A percentile compares a stretch with the other conserved stretches of the same genome.
phyloP scores from a whole-genome alignment of 2,329 filamentous ascomycete species.

The Cytospora paraplurivora region DNA sequence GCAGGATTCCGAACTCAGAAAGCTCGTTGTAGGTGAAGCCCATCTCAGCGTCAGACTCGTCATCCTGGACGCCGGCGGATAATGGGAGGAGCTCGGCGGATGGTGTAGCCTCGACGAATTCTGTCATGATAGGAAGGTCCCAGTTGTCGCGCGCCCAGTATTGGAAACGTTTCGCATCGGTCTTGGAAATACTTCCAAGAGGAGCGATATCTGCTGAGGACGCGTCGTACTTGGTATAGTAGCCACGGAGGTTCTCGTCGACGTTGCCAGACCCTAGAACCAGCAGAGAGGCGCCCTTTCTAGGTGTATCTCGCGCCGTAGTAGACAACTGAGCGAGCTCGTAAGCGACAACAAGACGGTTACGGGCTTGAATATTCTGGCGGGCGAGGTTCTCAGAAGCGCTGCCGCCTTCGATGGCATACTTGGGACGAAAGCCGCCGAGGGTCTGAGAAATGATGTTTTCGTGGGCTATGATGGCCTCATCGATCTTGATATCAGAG shows the following conservation, averaged over 20 bases:
- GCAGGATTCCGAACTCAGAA: conserved; percentile 42
- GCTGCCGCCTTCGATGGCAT: conserved; percentile 61
- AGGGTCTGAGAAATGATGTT: conserved; percentile 35
- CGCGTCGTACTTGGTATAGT: conserved; percentile 68
- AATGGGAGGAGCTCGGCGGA: conserved; percentile 54
- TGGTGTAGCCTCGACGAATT: conserved; percentile 62
- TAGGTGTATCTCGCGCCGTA: conserved; percentile 54
- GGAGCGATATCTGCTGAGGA: conserved; percentile 59
- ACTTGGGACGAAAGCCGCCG: conserved; percentile 37
- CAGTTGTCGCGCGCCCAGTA: conserved; percentile 58
- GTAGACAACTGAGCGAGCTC: conserved; percentile 64
- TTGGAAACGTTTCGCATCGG: conserved; percentile 67
- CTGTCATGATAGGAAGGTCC: conserved; percentile 61
- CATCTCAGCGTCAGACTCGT: conserved; percentile 46
- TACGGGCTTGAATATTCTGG: conserved; percentile 69
- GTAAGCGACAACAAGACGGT: conserved; percentile 67
- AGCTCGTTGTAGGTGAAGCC: conserved; percentile 48
- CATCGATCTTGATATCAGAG: conserved; percentile 71
- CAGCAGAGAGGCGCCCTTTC: conserved; percentile 57
- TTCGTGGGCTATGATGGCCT: conserved; percentile 57
- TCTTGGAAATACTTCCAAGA: conserved; percentile 58
- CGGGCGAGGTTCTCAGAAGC: conserved; percentile 61
- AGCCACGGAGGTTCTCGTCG: conserved; percentile 53
- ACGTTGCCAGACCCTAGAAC: conserved; percentile 67
- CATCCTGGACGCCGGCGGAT: conserved; percentile 43